Conservation (phyloP, 2,329 filamentous ascomycete genomes). For the Diaporthe citriasiana region DNA sequence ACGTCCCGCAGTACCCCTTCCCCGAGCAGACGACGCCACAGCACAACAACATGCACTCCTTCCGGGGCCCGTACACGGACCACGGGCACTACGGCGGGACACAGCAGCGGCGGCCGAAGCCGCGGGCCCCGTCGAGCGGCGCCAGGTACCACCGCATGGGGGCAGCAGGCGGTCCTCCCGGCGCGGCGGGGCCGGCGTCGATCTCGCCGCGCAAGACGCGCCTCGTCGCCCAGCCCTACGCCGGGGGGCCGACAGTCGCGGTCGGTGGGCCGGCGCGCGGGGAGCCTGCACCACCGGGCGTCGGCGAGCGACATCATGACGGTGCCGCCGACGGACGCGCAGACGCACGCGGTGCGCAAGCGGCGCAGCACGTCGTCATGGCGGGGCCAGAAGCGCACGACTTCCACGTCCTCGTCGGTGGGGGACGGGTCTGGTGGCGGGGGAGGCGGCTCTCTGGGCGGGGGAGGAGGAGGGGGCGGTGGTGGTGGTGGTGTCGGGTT, state of each 20-base stretch:
- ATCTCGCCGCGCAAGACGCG: slow-evolving; percentile 60
- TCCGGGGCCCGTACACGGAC: slow-evolving; percentile 31
- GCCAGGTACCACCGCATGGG: slow-evolving; percentile 60
- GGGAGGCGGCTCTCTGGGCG: slow-evolving; percentile 45
- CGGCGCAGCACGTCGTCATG: slow-evolving; percentile 47
- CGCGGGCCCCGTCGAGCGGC: slow-evolving; percentile 68
- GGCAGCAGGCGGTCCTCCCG: slow-evolving; percentile 47
- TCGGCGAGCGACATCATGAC: slow-evolving; percentile 39
- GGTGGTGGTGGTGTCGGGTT: slow-evolving; percentile 68
- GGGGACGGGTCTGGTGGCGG: slow-evolving; percentile 22
- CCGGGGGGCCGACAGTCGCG: slow-evolving; percentile 54
- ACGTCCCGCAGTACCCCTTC: slow-evolving; percentile 35
- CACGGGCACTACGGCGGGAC: slow-evolving; percentile 46
- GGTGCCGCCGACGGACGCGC: slow-evolving; percentile 34
- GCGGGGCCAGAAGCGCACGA: slow-evolving; percentile 33
- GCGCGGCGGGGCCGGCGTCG: slow-evolving; percentile 49
- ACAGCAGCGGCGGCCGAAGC: slow-evolving; percentile 57
- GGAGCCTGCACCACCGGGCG: slow-evolving; percentile 38
- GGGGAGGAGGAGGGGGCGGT: slow-evolving; percentile 44
- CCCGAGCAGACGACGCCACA: slow-evolving; percentile 40
- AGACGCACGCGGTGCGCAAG: slow-evolving; percentile 43
- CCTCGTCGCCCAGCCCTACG: slow-evolving; percentile 40
- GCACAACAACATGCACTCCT: slow-evolving; percentile 38
- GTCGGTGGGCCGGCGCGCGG: slow-evolving; percentile 45
- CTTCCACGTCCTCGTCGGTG: slow-evolving; percentile 7